Evolutionary conservation across 768 basidiomycete genomes (phyloP).

Genomic region (Tephrocybe sp.): DNA sequence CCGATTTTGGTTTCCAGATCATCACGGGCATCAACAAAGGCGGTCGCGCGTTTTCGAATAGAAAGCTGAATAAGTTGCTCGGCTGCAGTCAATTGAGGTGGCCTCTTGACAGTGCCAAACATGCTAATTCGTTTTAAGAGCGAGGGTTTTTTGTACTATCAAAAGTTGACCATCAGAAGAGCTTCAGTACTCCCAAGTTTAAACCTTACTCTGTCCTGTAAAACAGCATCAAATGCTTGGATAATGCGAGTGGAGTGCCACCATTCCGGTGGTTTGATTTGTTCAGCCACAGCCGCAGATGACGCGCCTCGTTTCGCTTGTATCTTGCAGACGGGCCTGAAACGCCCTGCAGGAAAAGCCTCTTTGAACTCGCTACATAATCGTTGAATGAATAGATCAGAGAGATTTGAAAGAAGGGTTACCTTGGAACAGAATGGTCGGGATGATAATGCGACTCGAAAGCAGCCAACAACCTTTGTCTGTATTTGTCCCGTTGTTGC

Average conservation of each 20-base stretch:
- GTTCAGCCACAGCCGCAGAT: slow-evolving; percentile 80
- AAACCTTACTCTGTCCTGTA: slow-evolving; percentile 73
- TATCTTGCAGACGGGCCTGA: slow-evolving; percentile 89
- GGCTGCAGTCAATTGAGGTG: slow-evolving; percentile 70
- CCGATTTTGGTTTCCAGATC: slow-evolving; percentile 94
- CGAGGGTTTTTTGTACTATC: slow-evolving; percentile 83
- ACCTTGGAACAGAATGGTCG: slow-evolving; percentile 82
- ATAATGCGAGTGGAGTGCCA: slow-evolving; percentile 92
- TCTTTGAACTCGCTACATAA: slow-evolving; percentile 82
- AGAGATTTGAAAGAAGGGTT: slow-evolving; percentile 7
- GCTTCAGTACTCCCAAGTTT: not conserved
- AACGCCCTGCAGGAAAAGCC: slow-evolving; percentile 89
- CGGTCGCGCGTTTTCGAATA: slow-evolving; percentile 90
- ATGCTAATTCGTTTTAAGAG: slow-evolving; percentile 81
- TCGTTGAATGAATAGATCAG: slow-evolving; percentile 8
- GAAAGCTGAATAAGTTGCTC: slow-evolving; percentile 86
- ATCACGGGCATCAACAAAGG: slow-evolving; percentile 91
- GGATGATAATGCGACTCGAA: slow-evolving; percentile 88
- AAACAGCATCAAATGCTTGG: slow-evolving; percentile 83
- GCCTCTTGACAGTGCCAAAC: slow-evolving; percentile 66
- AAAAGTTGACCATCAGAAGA: slow-evolving; percentile 5
- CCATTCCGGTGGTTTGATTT: slow-evolving; percentile 89
- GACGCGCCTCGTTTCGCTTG: slow-evolving; percentile 81
- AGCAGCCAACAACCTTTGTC: slow-evolving; percentile 68
- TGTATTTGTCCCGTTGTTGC: slow-evolving; percentile 78